Evolutionary conservation across 2,329 filamentous ascomycete genomes (phyloP), one percentile per base, ranked within the genome.

Genomic region (Rhynchosporium secalis): DNA sequence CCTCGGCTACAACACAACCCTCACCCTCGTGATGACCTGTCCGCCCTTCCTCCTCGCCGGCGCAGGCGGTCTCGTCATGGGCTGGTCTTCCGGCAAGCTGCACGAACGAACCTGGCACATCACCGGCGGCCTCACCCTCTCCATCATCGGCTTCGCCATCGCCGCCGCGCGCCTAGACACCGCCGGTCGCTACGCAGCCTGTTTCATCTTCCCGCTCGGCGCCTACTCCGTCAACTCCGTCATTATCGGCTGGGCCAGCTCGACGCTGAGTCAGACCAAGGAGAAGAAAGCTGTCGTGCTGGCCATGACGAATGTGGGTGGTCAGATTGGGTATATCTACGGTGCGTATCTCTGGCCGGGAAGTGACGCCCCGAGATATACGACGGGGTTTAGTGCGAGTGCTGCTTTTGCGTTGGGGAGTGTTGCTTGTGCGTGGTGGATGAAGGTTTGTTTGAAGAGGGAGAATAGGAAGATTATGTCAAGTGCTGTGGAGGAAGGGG

Each of bases 21-120:
- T 79, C 40, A 80, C 79, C 0, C 72, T 82, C 4, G 75, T 79
- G 1, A 73, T 81, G 3, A 81, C 78, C 46, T 72, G 70, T 15
- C 65, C 65, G 28, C 66, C 67, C 13, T 69, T 66, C 43, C 61
- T 71, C 15, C 63, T 70, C n/a, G 63, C 69, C 29, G 69, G 66
- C 10, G 43, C 64, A 49, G 59, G 66, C 33, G 66, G 61, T 40
- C 60, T 64, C 33, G 51, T 58, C 15, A 61, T 68, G n/a, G 65
- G 61, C 15, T 71, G 51, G 38, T 68, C 40, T 56, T 73, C 69
- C 2, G 73, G 70, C 26, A 63, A 61, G 20, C 69, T 64, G 43
- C 71, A 72, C 58, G 71, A 74, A 62, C 68, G 72, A 4, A 71
- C 71, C 26, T 73, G 68, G 70, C 72, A 74, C 51, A 71, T 75